A percentile compares a stretch with the other conserved stretches of the same genome.
Evolutionary conservation across 139 green algal genomes (phyloP).

Genomic region (Chlorella ohadii): DNA sequence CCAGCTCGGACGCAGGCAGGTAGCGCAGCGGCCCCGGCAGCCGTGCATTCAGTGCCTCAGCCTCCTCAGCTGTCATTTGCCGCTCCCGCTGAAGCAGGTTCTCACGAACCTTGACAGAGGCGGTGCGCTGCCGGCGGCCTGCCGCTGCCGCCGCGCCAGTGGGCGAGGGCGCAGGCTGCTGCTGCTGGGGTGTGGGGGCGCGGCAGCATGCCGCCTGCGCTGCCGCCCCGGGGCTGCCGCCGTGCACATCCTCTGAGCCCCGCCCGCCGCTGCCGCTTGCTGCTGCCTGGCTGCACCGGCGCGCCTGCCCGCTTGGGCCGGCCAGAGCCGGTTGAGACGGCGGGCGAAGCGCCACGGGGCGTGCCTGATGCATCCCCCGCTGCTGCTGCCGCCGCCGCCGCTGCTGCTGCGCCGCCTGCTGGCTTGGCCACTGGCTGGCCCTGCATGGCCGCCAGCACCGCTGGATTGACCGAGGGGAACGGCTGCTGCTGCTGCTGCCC

Average conservation of each 20-base stretch:
- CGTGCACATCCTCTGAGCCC: background rate
- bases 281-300: background rate
- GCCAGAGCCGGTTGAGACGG: background rate
- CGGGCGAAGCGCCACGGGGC: background rate
- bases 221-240: background rate
- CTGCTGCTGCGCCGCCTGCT: background rate
- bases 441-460: background rate
- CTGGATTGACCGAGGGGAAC: too few relatives aligned
- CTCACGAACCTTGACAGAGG: constrained; percentile 20
- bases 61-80: constrained; percentile 28
- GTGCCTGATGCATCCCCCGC: background rate
- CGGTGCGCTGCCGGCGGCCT: constrained; percentile 21
- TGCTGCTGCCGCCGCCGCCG: background rate
- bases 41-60: constrained; percentile 19
- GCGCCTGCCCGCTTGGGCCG: constrained; percentile 1
- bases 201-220: background rate
- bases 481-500: too few relatives aligned
- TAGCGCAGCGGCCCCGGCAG: constrained; percentile 16
- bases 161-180: background rate
- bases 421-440: background rate
- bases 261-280: constrained; percentile 9
- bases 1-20: constrained; percentile 9
- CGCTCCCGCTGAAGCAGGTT: constrained; percentile 32
- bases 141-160: constrained; percentile 9
- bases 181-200: background rate